phyloP scores from a whole-genome alignment of 208 protist species.

The Leishmania arabica region DNA sequence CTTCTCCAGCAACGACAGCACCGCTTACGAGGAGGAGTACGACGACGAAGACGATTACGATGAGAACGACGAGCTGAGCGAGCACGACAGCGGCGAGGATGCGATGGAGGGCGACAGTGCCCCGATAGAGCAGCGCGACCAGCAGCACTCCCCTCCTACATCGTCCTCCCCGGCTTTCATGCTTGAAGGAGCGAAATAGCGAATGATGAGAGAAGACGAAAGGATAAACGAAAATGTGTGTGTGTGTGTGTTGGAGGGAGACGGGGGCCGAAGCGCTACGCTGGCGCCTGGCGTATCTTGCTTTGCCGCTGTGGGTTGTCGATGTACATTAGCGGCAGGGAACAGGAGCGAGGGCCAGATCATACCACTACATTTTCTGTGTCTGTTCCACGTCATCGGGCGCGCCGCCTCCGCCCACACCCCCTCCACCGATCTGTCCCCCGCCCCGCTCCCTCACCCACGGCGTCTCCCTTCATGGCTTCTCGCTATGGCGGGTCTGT shows the following conservation, averaged over 20 bases:
- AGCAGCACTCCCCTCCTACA: background rate
- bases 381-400: background rate
- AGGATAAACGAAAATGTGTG: background rate
- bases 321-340: background rate
- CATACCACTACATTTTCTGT: background rate
- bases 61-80: conserved; percentile 8
- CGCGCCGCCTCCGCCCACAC: background rate
- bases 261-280: background rate
- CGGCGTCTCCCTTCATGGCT: conserved; percentile 4
- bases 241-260: background rate
- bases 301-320: background rate
- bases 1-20: conserved; percentile 7
- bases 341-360: background rate
- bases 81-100: conserved; percentile 19
- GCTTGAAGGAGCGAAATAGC: background rate
- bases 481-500: conserved; percentile 8
- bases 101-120: conserved; percentile 15
- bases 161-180: background rate
- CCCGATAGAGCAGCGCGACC: conserved; percentile 3
- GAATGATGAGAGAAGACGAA: background rate
- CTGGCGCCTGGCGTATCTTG: background rate
- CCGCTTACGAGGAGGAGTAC: conserved; percentile 23
- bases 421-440: background rate
- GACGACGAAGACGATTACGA: conserved; percentile 18
- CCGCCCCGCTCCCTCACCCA: background rate